phyloP scores from a whole-genome alignment of 164 flowering plant species.

The Euptelea pleiosperma region DNA sequence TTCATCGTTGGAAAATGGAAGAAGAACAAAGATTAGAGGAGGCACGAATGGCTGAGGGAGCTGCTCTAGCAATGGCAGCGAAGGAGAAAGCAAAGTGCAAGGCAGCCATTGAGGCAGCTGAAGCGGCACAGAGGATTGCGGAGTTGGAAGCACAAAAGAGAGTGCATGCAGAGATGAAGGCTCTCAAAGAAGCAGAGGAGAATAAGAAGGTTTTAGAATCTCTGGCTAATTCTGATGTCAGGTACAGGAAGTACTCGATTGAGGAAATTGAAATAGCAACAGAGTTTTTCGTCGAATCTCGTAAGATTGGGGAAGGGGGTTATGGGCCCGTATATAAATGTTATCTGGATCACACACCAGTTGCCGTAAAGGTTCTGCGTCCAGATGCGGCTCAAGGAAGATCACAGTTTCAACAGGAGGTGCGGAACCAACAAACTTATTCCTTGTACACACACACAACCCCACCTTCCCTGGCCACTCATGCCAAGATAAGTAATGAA shows the following conservation, averaged over 20 bases:
- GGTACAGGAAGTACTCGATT: slow-evolving; percentile 63
- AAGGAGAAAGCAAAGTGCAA: slow-evolving; percentile 64
- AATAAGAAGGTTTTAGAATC: slow-evolving; percentile 36
- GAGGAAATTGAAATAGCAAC: slow-evolving; percentile 72
- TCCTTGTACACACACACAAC: no score
- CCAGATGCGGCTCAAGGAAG: slow-evolving; percentile 84
- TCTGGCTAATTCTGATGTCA: slow-evolving; percentile 30
- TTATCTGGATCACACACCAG: slow-evolving; percentile 63
- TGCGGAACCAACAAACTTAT: slow-evolving; percentile 7
- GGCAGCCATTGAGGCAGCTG: slow-evolving; percentile 73
- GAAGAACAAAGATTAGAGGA: slow-evolving; percentile 65
- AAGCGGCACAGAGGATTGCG: slow-evolving; percentile 68
- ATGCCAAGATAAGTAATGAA: neutral
- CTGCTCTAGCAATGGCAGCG: slow-evolving; percentile 58
- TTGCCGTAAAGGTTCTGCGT: slow-evolving; percentile 67
- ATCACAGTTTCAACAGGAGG: slow-evolving; percentile 77
- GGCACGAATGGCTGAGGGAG: slow-evolving; percentile 61
- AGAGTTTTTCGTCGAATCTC: slow-evolving; percentile 38
- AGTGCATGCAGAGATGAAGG: slow-evolving; percentile 57
- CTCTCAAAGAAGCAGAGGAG: slow-evolving; percentile 56
- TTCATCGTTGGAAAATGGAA: slow-evolving; percentile 79
- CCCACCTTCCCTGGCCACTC: neutral
- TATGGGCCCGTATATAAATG: slow-evolving; percentile 73
- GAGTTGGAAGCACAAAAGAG: slow-evolving; percentile 72
- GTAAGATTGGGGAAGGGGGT: slow-evolving; percentile 82